These are phyloP conservation scores for Eutypa lata DNA, from an alignment of 2,329 filamentous ascomycete genomes.

Conservation along the genomic window DNA sequence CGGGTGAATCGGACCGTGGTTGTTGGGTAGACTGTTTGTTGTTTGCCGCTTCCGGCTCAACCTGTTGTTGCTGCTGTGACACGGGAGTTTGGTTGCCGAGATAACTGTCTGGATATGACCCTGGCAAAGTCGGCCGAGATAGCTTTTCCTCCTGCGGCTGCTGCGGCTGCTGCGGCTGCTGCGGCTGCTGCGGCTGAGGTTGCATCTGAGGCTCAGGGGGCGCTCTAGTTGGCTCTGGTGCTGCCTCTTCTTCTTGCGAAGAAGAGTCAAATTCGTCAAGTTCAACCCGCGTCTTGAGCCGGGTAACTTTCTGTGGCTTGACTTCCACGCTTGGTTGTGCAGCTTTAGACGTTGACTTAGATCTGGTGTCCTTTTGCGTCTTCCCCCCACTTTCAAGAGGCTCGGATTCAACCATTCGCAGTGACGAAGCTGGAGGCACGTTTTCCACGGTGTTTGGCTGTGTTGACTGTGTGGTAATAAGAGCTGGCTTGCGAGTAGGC, in stretches of 20 bases:
- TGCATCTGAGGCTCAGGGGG: constrained; percentile 23
- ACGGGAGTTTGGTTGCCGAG: constrained; percentile 26
- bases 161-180: constrained; percentile 2
- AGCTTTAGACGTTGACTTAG: constrained; percentile 39
- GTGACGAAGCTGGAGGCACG: constrained; percentile 49
- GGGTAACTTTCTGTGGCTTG: constrained; percentile 55
- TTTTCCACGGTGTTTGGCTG: constrained; percentile 52
- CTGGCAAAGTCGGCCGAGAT: constrained; percentile 34
- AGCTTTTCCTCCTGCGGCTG: constrained; percentile 21
- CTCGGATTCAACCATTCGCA: constrained; percentile 59
- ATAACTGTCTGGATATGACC: constrained; percentile 41
- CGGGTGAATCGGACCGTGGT: constrained; percentile 64
- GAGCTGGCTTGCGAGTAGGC: constrained; percentile 38
- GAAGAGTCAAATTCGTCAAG: constrained; percentile 67
- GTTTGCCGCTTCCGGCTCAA: constrained; percentile 28
- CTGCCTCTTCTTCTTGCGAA: constrained; percentile 43
- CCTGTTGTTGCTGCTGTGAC: constrained; percentile 26
- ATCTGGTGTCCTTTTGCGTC: constrained; percentile 39
- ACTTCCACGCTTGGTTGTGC: constrained; percentile 42
- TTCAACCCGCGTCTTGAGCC: constrained; percentile 60
- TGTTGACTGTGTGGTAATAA: constrained; percentile 24
- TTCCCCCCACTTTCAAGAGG: constrained; percentile 35
- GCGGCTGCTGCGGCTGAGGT: constrained; percentile 12
- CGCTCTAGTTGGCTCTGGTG: constrained; percentile 22
- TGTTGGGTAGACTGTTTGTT: constrained; percentile 32